phyloP scores from a whole-genome alignment of 1,284 basidiomycete species.

The Cryptococcus depauperatus region DNA sequence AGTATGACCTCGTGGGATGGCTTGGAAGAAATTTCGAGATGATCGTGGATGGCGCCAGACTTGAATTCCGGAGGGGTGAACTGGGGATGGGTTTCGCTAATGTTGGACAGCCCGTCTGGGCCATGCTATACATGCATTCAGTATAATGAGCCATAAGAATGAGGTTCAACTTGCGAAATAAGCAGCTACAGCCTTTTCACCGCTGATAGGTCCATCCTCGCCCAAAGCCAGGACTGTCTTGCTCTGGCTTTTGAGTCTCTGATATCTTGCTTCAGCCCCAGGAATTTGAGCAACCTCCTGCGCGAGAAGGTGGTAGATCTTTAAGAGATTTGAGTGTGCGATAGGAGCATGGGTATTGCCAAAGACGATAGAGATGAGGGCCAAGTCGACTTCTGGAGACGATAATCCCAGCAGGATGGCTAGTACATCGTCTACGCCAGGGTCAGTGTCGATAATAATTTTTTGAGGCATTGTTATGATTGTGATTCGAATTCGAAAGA shows the following conservation, averaged over 20 bases:
- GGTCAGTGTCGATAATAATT: slow-evolving; percentile 45
- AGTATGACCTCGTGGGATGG: slow-evolving; percentile 60
- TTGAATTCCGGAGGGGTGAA: slow-evolving; percentile 49
- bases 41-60: slow-evolving; percentile 44
- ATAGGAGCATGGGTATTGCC: slow-evolving; percentile 61
- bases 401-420: slow-evolving; percentile 51
- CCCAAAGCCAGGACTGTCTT: slow-evolving; percentile 63
- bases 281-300: slow-evolving; percentile 58
- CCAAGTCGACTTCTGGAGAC: slow-evolving; percentile 16
- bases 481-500: background rate
- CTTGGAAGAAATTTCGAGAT: slow-evolving; percentile 51
- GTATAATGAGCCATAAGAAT: too few species aligned
- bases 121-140: slow-evolving; percentile 41
- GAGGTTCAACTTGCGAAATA: slow-evolving; percentile 69
- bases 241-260: slow-evolving; percentile 51
- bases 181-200: slow-evolving; percentile 67
- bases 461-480: slow-evolving; percentile 31
- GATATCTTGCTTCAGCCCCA: slow-evolving; percentile 54
- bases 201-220: slow-evolving; percentile 63
- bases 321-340: slow-evolving; percentile 59
- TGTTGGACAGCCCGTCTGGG: slow-evolving; percentile 73
- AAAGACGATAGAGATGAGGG: slow-evolving; percentile 50
- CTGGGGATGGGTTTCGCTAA: slow-evolving; percentile 65
- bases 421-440: slow-evolving; percentile 80
- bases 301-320: slow-evolving; percentile 64